Conservation (phyloP, 257 asterid genomes). For the Scutellaria baicalensis region DNA sequence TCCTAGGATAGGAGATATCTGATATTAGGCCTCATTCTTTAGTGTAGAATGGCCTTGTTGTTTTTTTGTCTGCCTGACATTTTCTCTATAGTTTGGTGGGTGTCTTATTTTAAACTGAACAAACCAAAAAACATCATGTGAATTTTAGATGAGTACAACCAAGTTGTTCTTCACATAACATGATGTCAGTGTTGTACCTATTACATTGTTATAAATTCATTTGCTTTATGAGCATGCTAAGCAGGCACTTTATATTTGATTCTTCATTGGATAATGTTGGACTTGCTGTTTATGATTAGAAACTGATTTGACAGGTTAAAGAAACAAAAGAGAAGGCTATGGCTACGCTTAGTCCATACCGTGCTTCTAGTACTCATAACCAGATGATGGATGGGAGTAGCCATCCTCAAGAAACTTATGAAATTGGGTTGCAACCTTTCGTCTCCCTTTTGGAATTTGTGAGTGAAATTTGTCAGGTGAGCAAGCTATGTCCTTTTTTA, state of each 20-base stretch:
- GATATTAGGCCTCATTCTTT: not conserved
- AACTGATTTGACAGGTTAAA: conserved; percentile 54
- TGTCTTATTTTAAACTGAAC: not conserved
- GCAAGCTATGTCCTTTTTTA: conserved; percentile 13
- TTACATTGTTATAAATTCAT: not conserved
- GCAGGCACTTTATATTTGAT: not conserved
- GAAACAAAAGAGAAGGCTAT: conserved; percentile 92
- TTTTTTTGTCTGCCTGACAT: conserved; percentile 1
- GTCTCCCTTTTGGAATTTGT: conserved; percentile 89
- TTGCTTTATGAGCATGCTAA: not conserved
- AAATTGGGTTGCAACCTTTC: conserved; percentile 54
- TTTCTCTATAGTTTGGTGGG: not conserved
- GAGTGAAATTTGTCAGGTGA: conserved; percentile 91
- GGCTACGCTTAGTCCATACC: conserved; percentile 65
- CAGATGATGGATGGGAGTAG: conserved; percentile 47
- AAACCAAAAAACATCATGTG: not conserved
- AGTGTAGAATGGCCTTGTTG: not conserved
- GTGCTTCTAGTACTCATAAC: conserved; percentile 41
- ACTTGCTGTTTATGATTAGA: conserved; percentile 3
- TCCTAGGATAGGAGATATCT: not conserved
- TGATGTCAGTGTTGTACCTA: not conserved
- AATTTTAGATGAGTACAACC: not conserved
- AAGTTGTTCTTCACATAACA: not conserved
- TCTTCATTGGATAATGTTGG: conserved; percentile 1
- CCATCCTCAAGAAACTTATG: conserved; percentile 45